These are phyloP conservation scores for Chaetomium cochliodes DNA, from an alignment of 495 filamentous ascomycete species.

Conservation along the genomic window DNA sequence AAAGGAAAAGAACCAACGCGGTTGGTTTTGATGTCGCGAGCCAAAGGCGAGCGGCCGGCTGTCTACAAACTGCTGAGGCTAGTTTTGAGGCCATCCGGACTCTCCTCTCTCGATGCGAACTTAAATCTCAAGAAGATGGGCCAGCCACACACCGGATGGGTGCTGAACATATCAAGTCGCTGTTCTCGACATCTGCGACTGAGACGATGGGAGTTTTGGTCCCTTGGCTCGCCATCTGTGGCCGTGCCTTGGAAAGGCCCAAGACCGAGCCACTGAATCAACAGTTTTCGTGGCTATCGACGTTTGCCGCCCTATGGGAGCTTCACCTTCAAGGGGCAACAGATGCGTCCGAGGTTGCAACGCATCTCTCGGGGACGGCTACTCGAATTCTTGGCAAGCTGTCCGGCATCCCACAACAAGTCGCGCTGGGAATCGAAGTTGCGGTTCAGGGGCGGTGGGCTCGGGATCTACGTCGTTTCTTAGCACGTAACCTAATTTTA, in stretches of 20 bases:
- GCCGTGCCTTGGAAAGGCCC: conserved; percentile 31
- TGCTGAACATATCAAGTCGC: conserved; percentile 48
- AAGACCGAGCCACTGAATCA: conserved; percentile 23
- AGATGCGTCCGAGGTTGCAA: conserved; percentile 44
- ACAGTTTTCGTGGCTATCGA: conserved; percentile 43
- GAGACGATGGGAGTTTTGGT: conserved; percentile 42
- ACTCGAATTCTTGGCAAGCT: conserved; percentile 39
- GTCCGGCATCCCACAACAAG: conserved; percentile 28
- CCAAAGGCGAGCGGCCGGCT: conserved; percentile 35
- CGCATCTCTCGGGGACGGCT: conserved; percentile 36
- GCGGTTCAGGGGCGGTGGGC: conserved; percentile 35
- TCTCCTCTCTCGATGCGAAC: conserved; percentile 37
- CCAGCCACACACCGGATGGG: conserved; percentile 39
- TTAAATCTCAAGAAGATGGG: conserved; percentile 19
- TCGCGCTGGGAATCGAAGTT: conserved; percentile 14
- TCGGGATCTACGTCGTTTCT: conserved; percentile 56
- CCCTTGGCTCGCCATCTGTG: conserved; percentile 41
- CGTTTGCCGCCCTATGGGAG: conserved; percentile 42
- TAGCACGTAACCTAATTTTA: conserved; percentile 68
- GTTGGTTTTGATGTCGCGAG: conserved; percentile 33
- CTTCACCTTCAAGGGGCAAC: conserved; percentile 42
- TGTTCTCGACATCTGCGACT: conserved; percentile 44
- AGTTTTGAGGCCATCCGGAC: conserved; percentile 40
- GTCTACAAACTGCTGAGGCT: conserved; percentile 42
- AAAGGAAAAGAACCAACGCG: conserved; percentile 37